phyloP scores from a whole-genome alignment of 768 basidiomycete species.

The Auricularia sp. region DNA sequence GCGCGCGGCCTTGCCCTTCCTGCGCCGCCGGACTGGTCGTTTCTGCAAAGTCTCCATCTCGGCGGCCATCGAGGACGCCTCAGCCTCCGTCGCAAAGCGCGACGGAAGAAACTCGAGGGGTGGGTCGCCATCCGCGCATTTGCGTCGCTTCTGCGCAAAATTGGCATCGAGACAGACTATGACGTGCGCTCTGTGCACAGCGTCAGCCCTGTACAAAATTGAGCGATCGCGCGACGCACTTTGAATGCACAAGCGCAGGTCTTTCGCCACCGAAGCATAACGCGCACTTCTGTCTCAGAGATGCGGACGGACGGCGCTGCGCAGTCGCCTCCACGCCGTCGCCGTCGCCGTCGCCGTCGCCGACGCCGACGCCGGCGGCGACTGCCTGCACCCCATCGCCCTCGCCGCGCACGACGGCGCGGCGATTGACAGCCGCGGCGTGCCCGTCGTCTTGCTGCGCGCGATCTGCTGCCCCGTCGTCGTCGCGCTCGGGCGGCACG shows the following conservation, averaged over 20 bases:
- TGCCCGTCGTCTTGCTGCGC: too few relatives aligned
- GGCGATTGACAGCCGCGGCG: too few relatives aligned
- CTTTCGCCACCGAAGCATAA: neutral
- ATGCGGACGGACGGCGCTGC: neutral
- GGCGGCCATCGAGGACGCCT: slow-evolving; percentile 14
- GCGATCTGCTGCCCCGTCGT: too few relatives aligned
- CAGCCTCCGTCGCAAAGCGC: slow-evolving; percentile 13
- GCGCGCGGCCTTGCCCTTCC: neutral
- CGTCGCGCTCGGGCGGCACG: too few relatives aligned
- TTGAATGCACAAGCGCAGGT: neutral
- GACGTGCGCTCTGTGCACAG: slow-evolving; percentile 10
- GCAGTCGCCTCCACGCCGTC: too few relatives aligned
- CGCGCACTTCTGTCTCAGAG: neutral
- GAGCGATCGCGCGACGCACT: neutral
- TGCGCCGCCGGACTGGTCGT: neutral
- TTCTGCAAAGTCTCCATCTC: slow-evolving; percentile 10
- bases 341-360: too few relatives aligned
- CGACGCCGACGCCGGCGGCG: too few relatives aligned
- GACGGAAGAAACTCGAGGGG: slow-evolving; percentile 13
- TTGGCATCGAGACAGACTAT: slow-evolving; percentile 24
- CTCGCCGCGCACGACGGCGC: too few relatives aligned
- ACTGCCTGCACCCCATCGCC: too few relatives aligned
- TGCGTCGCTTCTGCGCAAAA: slow-evolving; percentile 23
- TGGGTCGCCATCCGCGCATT: slow-evolving; percentile 10
- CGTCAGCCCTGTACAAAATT: neutral